These are phyloP conservation scores for Boletus reticulatus DNA, from an alignment of 768 basidiomycete genomes.

Conservation along the genomic window DNA sequence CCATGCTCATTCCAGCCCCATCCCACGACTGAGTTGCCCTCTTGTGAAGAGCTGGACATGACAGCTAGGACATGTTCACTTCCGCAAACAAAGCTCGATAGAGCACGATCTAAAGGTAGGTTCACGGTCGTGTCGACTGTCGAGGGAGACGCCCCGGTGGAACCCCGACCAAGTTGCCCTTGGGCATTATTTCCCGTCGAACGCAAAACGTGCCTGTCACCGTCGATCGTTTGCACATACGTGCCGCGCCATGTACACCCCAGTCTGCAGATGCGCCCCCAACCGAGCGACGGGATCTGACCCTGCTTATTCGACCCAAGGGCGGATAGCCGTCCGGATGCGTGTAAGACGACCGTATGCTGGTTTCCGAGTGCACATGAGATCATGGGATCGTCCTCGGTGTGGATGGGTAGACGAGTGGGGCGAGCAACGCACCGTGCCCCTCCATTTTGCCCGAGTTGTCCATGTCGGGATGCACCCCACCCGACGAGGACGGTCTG, in stretches of 20 bases:
- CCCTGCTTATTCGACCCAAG: constrained; percentile 74
- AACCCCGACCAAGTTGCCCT: constrained; percentile 62
- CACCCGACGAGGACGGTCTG: constrained; percentile 60
- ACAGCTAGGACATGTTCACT: constrained; percentile 78
- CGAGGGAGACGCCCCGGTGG: not conserved
- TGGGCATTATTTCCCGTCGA: constrained; percentile 54
- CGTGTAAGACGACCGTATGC: constrained; percentile 45
- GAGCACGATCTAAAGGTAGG: constrained; percentile 24
- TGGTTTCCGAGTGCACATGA: constrained; percentile 49
- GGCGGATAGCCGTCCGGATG: constrained; percentile 45
- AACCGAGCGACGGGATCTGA: constrained; percentile 49
- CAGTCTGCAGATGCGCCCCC: constrained; percentile 33
- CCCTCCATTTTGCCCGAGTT: constrained; percentile 52
- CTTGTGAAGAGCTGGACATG: constrained; percentile 17
- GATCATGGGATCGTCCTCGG: constrained; percentile 29
- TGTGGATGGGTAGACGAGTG: constrained; percentile 33
- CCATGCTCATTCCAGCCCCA: constrained; percentile 99
- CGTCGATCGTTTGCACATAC: constrained; percentile 39
- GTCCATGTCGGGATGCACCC: constrained; percentile 84
- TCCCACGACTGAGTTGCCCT: constrained; percentile 53
- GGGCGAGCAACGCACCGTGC: constrained; percentile 20
- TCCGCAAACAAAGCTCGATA: constrained; percentile 59
- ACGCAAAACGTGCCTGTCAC: constrained; percentile 32
- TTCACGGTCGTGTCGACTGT: constrained; percentile 5
- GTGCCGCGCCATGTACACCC: constrained; percentile 84